phyloP scores from a whole-genome alignment of 2,329 filamentous ascomycete genomes.

The Neopestalotiopsis clavispora region DNA sequence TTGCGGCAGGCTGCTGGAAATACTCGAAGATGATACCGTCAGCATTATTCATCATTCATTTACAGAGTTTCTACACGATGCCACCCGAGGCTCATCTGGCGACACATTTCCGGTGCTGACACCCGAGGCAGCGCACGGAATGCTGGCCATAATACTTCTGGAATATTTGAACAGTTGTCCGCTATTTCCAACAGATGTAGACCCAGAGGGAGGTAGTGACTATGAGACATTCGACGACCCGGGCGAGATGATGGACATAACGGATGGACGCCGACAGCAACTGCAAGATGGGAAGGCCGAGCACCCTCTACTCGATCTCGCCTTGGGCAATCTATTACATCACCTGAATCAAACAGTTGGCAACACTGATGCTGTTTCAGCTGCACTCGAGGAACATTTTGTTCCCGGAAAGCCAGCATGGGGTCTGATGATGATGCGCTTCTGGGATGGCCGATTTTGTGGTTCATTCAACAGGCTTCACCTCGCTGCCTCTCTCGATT shows the following conservation, averaged over 20 bases:
- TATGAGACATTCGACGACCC: background rate
- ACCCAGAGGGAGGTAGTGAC: too few relatives aligned
- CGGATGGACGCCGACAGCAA: background rate
- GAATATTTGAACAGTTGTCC: conserved; percentile 6
- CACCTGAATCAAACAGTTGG: too few relatives aligned
- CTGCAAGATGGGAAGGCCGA: background rate
- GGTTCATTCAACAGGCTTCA: background rate
- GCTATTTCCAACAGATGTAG: background rate
- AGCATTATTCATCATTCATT: conserved; percentile 53
- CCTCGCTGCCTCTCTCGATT: background rate
- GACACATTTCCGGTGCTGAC: background rate
- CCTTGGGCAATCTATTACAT: too few relatives aligned
- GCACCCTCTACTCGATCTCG: too few relatives aligned
- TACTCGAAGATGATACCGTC: conserved; percentile 48
- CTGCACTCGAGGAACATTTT: background rate
- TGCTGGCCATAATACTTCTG: conserved; percentile 11
- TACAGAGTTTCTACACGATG: conserved; percentile 46
- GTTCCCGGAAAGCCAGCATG: background rate
- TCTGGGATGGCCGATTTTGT: background rate
- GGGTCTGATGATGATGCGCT: background rate
- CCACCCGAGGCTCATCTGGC: background rate
- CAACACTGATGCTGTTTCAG: background rate
- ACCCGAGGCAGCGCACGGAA: conserved; percentile 7
- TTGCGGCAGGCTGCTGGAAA: conserved; percentile 49
- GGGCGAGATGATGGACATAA: background rate